phyloP scores from a whole-genome alignment of 345 rosid species.

The Ceriops zippeliana region DNA sequence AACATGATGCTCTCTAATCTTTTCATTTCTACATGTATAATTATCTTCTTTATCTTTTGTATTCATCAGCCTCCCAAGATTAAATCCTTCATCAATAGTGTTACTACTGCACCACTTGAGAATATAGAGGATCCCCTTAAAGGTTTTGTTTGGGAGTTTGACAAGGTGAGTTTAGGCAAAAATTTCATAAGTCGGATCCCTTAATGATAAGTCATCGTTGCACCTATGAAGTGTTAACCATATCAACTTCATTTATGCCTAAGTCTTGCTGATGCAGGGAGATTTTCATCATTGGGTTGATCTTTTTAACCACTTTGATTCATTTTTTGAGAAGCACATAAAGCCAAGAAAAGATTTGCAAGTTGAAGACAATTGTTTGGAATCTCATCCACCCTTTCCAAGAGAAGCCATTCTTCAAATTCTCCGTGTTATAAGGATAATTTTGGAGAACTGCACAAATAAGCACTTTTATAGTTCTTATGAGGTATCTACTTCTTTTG shows the following conservation, averaged over 20 bases:
- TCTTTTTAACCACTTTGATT: constrained; percentile 88
- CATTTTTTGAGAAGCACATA: constrained; percentile 84
- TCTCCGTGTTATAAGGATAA: constrained; percentile 83
- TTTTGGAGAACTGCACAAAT: constrained; percentile 92
- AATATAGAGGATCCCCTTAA: constrained; percentile 73
- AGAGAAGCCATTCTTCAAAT: constrained; percentile 86
- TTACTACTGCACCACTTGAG: constrained; percentile 63
- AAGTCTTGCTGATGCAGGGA: constrained; percentile 52
- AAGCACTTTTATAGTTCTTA: constrained; percentile 86
- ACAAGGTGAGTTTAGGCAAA: constrained; percentile 50
- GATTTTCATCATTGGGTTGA: constrained; percentile 99
- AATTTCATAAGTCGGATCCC: neutral
- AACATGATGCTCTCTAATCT: neutral
- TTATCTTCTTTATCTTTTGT: constrained; percentile 10
- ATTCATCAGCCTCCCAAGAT: constrained; percentile 82
- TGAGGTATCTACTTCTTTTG: constrained; percentile 54
- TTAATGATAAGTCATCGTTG: constrained; percentile 4
- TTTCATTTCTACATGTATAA: constrained; percentile 1
- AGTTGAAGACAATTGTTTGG: constrained; percentile 66
- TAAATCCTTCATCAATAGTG: constrained; percentile 69
- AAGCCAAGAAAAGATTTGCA: constrained; percentile 83
- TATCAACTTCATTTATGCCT: constrained; percentile 15
- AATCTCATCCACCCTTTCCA: constrained; percentile 73
- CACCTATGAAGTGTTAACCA: neutral
- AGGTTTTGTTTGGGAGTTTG: constrained; percentile 85